phyloP scores from a whole-genome alignment of 495 filamentous ascomycete species.

The Tuber microsphaerosporum region DNA sequence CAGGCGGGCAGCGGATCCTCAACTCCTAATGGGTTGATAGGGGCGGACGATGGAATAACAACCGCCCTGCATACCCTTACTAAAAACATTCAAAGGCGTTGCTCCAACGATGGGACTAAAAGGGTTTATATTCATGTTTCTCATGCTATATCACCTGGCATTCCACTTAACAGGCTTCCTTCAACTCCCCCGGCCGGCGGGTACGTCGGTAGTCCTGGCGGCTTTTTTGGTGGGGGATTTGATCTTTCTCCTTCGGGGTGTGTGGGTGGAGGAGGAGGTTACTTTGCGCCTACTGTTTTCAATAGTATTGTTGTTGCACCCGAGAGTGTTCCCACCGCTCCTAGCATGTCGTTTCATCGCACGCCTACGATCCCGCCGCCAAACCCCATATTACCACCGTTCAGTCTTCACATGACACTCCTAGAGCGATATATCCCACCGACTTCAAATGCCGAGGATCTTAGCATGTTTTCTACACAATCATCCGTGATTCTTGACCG shows the following conservation, averaged over 20 bases:
- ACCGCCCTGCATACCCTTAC: conserved; percentile 40
- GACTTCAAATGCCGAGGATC: conserved; percentile 54
- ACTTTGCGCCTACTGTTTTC: conserved; percentile 42
- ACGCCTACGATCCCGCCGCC: conserved; percentile 46
- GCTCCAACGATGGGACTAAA: conserved; percentile 27
- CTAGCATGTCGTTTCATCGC: conserved; percentile 29
- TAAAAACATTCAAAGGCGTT: conserved; percentile 35
- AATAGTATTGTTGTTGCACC: conserved; percentile 43
- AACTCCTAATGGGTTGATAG: conserved; percentile 32
- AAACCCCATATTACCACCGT: conserved; percentile 58
- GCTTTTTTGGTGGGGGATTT: conserved; percentile 26
- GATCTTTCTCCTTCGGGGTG: conserved; percentile 16
- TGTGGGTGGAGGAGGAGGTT: conserved; percentile 27
- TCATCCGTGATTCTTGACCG: conserved; percentile 62
- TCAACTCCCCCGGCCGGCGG: conserved; percentile 29
- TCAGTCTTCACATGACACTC: conserved; percentile 57
- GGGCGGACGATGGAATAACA: conserved; percentile 36
- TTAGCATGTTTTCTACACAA: conserved; percentile 53
- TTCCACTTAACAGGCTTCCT: conserved; percentile 37
- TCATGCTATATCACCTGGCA: conserved; percentile 40
- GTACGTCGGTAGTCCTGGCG: conserved; percentile 14
- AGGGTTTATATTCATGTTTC: conserved; percentile 40
- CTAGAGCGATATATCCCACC: conserved; percentile 69
- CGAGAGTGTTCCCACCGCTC: conserved; percentile 36
- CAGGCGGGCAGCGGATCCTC: conserved; percentile 26